Conservation (phyloP, 2,329 filamentous ascomycete genomes). For the Orbilia quercus region DNA sequence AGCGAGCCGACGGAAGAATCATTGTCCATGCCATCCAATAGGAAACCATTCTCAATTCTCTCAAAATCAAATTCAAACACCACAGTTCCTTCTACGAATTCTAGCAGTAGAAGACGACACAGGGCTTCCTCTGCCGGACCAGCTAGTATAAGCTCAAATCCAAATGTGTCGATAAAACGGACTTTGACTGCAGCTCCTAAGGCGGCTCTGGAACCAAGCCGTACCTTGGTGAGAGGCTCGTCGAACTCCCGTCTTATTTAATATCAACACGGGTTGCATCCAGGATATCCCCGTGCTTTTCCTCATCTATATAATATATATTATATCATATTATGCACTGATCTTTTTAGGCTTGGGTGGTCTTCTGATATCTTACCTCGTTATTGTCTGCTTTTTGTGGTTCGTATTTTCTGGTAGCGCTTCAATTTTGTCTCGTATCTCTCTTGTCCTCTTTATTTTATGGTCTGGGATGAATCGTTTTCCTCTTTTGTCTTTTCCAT, state of each 20-base stretch:
- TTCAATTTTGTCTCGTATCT: slow-evolving; percentile 32
- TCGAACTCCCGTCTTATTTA: slow-evolving; percentile 46
- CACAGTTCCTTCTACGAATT: slow-evolving; percentile 16
- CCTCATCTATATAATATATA: slow-evolving; percentile 33
- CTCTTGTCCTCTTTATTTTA: slow-evolving; percentile 36
- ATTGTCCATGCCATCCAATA: slow-evolving; percentile 23
- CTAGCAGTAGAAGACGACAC: slow-evolving; percentile 46
- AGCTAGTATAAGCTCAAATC: slow-evolving; percentile 50
- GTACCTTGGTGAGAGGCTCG: slow-evolving; percentile 48
- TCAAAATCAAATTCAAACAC: slow-evolving; percentile 37
- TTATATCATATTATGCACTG: slow-evolving; percentile 34
- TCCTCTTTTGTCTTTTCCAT: slow-evolving; percentile 35
- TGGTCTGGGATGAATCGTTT: slow-evolving; percentile 35
- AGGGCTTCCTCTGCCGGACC: slow-evolving; percentile 54
- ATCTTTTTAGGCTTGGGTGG: slow-evolving; percentile 50
- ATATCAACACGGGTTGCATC: slow-evolving; percentile 33
- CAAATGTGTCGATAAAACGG: slow-evolving; percentile 45
- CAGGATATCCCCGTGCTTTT: slow-evolving; percentile 30
- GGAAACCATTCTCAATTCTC: slow-evolving; percentile 50
- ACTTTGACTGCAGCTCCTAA: slow-evolving; percentile 50
- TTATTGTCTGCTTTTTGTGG: slow-evolving; percentile 23
- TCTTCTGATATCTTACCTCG: slow-evolving; percentile 34
- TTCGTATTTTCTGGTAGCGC: slow-evolving; percentile 37
- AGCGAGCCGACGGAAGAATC: slow-evolving; percentile 52
- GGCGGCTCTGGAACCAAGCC: slow-evolving; percentile 52